Evolutionary conservation across 768 basidiomycete genomes (phyloP).

Genomic region (Serpula lacrymans): DNA sequence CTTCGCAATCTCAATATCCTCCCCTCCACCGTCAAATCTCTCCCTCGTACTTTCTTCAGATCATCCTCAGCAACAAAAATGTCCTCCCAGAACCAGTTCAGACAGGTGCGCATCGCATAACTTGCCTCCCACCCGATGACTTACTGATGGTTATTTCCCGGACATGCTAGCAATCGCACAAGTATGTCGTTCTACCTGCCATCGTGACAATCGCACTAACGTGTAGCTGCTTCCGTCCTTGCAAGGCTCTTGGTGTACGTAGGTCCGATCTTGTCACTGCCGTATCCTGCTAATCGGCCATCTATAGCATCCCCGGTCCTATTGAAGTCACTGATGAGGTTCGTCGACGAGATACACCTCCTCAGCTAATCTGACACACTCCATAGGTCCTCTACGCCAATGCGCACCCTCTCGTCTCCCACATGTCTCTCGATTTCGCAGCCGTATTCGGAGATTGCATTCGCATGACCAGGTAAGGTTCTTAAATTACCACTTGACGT

Average conservation of each 20-base stretch:
- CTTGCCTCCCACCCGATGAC: no score
- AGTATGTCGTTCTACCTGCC: conserved; percentile 23
- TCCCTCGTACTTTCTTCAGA: not conserved
- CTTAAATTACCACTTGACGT: not conserved
- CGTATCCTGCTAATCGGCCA: conserved; percentile 7
- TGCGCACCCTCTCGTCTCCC: conserved; percentile 87
- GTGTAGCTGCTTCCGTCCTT: not conserved
- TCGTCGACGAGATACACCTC: conserved; percentile 7
- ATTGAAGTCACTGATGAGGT: conserved; percentile 65
- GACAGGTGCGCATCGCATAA: conserved; percentile 11
- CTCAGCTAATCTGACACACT: conserved; percentile 1
- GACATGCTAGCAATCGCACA: conserved; percentile 16
- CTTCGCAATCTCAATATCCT: not conserved
- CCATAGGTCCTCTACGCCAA: conserved; percentile 84
- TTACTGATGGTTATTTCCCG: not conserved
- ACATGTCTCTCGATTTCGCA: conserved; percentile 86
- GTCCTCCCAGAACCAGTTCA: conserved; percentile 17
- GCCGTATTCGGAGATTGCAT: conserved; percentile 87
- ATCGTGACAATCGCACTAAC: conserved; percentile 1
- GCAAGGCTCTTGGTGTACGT: conserved; percentile 51
- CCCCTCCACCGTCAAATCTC: not conserved
- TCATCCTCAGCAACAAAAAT: conserved; percentile 9
- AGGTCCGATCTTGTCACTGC: conserved; percentile 1
- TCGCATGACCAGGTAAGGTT: conserved; percentile 67
- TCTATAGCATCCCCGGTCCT: conserved; percentile 55